Conservation (phyloP, 2,329 filamentous ascomycete genomes). For the Grosmannia penicillata region DNA sequence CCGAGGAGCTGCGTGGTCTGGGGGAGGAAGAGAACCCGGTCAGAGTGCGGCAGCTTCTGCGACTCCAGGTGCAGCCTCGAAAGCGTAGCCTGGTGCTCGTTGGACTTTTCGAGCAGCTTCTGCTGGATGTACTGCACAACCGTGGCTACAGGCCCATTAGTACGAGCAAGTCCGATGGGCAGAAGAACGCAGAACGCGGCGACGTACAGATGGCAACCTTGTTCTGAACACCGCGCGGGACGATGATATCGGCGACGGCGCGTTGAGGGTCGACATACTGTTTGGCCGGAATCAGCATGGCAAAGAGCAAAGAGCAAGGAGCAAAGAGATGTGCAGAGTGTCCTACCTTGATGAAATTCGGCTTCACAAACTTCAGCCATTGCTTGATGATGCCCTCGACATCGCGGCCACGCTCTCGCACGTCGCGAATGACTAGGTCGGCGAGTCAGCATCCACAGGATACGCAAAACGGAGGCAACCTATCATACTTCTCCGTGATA, state of each 20-base stretch:
- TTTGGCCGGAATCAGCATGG: background rate
- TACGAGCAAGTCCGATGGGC: background rate
- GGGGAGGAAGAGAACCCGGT: conserved; percentile 59
- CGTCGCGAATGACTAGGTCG: conserved; percentile 61
- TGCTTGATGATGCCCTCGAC: conserved; percentile 96
- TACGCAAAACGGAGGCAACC: conserved; percentile 2
- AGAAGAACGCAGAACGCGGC: background rate
- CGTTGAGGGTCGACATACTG: conserved; percentile 82
- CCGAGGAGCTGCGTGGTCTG: conserved; percentile 68
- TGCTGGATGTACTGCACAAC: conserved; percentile 86
- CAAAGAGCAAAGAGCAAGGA: background rate
- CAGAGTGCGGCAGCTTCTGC: conserved; percentile 56
- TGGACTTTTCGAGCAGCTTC: conserved; percentile 75
- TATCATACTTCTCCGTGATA: conserved; percentile 66
- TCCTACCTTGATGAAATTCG: conserved; percentile 69
- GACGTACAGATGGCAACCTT: conserved; percentile 66
- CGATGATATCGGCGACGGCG: conserved; percentile 85
- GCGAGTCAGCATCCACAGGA: conserved; percentile 5
- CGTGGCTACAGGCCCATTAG: conserved; percentile 46
- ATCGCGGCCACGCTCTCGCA: conserved; percentile 75
- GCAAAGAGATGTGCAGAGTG: background rate
- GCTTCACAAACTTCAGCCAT: conserved; percentile 94
- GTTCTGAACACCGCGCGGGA: conserved; percentile 90
- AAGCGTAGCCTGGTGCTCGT: conserved; percentile 65
- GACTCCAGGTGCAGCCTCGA: conserved; percentile 59